phyloP scores from a whole-genome alignment of 2,329 filamentous ascomycete genomes.

The Colletotrichum sojae region DNA sequence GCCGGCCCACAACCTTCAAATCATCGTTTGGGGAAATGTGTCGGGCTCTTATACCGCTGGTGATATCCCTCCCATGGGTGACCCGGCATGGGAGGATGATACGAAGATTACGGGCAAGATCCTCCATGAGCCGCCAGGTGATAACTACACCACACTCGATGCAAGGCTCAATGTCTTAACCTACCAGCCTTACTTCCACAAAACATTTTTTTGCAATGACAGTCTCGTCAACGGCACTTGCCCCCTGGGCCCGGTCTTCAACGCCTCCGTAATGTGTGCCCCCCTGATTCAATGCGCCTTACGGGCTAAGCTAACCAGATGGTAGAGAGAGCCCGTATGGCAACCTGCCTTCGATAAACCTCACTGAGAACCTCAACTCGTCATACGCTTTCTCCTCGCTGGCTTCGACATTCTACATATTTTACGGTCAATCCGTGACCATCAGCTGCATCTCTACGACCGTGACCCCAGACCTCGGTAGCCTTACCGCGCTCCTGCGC shows the following conservation, averaged over 20 bases:
- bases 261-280: conserved; percentile 55
- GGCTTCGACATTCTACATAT: conserved; percentile 78
- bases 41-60: conserved; percentile 75
- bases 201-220: conserved; percentile 76
- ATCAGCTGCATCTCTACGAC: conserved; percentile 87
- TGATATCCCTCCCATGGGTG: conserved; percentile 72
- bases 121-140: conserved; percentile 66
- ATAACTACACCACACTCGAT: conserved; percentile 80
- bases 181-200: conserved; percentile 76
- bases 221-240: conserved; percentile 74
- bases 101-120: conserved; percentile 83
- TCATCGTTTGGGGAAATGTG: conserved; percentile 93
- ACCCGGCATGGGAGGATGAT: conserved; percentile 73
- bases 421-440: conserved; percentile 78
- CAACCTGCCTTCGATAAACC: conserved; percentile 78
- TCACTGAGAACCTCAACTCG: conserved; percentile 83
- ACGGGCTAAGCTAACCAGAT: conserved; percentile 7
- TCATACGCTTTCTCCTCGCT: conserved; percentile 90
- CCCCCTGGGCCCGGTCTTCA: conserved; percentile 82
- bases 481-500: conserved; percentile 76
- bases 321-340: conserved; percentile 46
- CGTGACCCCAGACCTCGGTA: conserved; percentile 86
- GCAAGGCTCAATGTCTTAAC: conserved; percentile 81
- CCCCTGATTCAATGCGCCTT: not conserved
- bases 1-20: conserved; percentile 74